Evolutionary conservation across 768 basidiomycete genomes (phyloP).

Genomic region (Tremella fuciformis): DNA sequence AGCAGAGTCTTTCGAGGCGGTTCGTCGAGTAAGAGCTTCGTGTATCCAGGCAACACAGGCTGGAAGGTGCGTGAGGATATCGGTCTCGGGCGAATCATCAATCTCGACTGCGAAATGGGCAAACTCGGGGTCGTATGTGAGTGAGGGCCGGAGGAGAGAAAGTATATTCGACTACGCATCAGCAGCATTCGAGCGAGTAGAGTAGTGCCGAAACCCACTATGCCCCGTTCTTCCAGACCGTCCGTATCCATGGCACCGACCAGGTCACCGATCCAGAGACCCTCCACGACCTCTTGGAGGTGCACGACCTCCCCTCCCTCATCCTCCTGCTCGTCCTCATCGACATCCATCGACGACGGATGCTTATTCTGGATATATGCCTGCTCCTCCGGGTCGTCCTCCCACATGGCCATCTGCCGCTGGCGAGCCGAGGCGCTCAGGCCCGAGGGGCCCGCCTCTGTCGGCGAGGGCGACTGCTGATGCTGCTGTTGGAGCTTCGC

Average conservation of each 20-base stretch:
- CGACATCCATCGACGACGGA: background rate
- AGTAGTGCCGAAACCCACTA: conserved; percentile 62
- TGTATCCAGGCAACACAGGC: conserved; percentile 80
- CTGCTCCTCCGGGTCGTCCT: conserved; percentile 32
- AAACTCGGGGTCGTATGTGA: conserved; percentile 52
- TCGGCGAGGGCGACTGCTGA: background rate
- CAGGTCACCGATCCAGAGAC: conserved; percentile 82
- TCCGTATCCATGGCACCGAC: conserved; percentile 65
- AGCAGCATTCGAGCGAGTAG: conserved; percentile 38
- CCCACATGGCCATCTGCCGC: conserved; percentile 14
- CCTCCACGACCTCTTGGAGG: conserved; percentile 77
- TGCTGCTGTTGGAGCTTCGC: conserved; percentile 10
- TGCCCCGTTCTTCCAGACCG: conserved; percentile 65
- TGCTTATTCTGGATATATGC: conserved; percentile 15
- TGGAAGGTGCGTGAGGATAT: conserved; percentile 73
- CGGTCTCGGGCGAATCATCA: conserved; percentile 58
- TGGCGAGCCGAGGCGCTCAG: background rate
- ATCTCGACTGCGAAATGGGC: conserved; percentile 44
- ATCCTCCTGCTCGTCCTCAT: conserved; percentile 59
- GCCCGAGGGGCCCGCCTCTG: background rate
- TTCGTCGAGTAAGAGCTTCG: conserved; percentile 60
- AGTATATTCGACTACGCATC: conserved; percentile 68
- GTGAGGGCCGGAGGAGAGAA: conserved; percentile 73
- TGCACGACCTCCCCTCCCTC: conserved; percentile 77
- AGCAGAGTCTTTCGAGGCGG: background rate